Base-by-base conservation (phyloP, 2,329 filamentous ascomycete genomes). In the Aspergillus neotritici region DNA sequence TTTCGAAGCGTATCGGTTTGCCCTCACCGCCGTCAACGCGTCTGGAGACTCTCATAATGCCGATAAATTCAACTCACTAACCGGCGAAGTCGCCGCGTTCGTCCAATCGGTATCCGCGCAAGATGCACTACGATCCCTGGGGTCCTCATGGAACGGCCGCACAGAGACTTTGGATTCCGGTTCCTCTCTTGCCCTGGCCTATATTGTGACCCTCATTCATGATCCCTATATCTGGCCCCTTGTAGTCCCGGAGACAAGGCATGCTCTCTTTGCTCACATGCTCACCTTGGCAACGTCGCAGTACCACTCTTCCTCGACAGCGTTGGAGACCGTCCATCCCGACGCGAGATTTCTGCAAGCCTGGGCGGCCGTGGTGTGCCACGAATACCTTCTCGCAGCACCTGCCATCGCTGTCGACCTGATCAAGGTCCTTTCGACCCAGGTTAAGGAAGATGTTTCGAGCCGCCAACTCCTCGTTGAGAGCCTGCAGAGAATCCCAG, bases 361-460 rank as follows among this genome's bases (percentile, higher is more conserved):
- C 13, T 70, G 67, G 67, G 52, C 57, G 25, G 58, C 57, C 32
- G 52, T 69, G 28, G 57, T 62, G 5, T 69, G 65, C 15, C 60
- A 67, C 36, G 66, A 68, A 34, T 69, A 68, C 43, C 54, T 69
- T 15, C 56, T 67, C 15, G 59, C 58, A 29, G 53, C 57, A 6
- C 58, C 64, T 15, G 49, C 46, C 10, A 54, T 68, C 39, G 63
- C 62, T 10, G 54, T 55, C 12, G 67, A 67, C 40, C 21, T 69
- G 12, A 54, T 61, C 9, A 46, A 52, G 30, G 58, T 69, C 1
- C 54, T 70, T 15, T 61, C 58, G 17, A 56, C 61, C 28, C 50
- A 52, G 14, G 50, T 68, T 12, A 58, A 65, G 43, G 54, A 57
- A 15, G 58, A 63, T 32, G 41, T 39, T n/a, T 40, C 42, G 8